phyloP scores from a whole-genome alignment of 805 yeast genomes.

The Cephaloascus fragrans region DNA sequence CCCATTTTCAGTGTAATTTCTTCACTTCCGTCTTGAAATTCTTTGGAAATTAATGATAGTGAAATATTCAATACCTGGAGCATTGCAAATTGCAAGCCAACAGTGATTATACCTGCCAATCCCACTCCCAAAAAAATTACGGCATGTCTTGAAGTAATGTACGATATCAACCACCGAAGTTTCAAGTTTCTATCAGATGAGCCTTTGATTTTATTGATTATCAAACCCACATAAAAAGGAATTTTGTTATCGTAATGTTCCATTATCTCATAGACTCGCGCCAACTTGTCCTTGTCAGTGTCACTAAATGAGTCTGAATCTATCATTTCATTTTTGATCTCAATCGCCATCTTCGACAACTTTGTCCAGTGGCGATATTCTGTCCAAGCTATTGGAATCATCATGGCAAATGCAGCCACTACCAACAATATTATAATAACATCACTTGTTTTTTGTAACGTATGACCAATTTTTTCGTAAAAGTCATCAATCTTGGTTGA shows the following conservation, averaged over 20 bases:
- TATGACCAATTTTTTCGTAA: slow-evolving; percentile 17
- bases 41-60: slow-evolving; percentile 2
- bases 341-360: slow-evolving; percentile 18
- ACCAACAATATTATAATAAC: slow-evolving; percentile 27
- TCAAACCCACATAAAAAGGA: slow-evolving; percentile 5
- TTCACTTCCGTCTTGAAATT: slow-evolving; percentile 4
- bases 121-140: slow-evolving; percentile 41
- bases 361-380: slow-evolving; percentile 42
- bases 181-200: slow-evolving; percentile 4
- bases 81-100: slow-evolving; percentile 44
- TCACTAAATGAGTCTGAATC: not conserved
- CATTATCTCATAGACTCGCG: not conserved
- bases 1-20: slow-evolving; percentile 2
- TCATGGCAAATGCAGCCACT: slow-evolving; percentile 27
- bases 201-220: slow-evolving; percentile 1
- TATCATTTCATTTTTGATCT: not conserved
- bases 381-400: slow-evolving; percentile 31
- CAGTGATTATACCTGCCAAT: slow-evolving; percentile 43
- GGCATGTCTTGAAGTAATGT: slow-evolving; percentile 45
- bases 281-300: not conserved
- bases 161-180: slow-evolving; percentile 34
- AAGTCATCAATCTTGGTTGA: slow-evolving; percentile 27
- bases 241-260: slow-evolving; percentile 5
- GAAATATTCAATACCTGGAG: slow-evolving; percentile 18
- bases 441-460: slow-evolving; percentile 23